Evolutionary conservation across 805 yeast species (phyloP), one percentile per base, ranked within the genome.

Genomic region (Barnettozyma vustinii): DNA sequence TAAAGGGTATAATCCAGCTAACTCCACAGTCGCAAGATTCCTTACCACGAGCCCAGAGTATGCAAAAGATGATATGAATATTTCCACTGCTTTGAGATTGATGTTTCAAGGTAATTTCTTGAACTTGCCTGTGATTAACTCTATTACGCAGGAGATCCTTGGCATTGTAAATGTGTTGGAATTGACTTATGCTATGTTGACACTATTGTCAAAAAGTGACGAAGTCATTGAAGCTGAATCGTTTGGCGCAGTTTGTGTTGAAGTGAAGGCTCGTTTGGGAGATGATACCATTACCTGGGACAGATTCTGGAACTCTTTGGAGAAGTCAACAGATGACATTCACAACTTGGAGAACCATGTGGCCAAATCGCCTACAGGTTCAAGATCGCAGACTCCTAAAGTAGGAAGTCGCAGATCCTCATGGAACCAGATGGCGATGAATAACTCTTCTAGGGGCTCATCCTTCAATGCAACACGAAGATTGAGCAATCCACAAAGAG

Each of bases 31-130:
- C 23, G 71, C 71, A 2, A 58, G 76, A 40, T 71, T 73, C 1
- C 67, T 74, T 66, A 74, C 78, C 0, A 67, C 75, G 3, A 70
- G 69, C 45, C 79, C 79, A 0, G 72, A 72, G 45, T 73, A 69
- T 64, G 78, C 77, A 1, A 65, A 60, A 25, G 68, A 64, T 30
- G 51, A 60, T 12, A 56, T 69, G 52, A 69, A 67, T 2, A 69
- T 74, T n/a, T 70, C 72, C 47, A 65, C 68, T 5, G 78, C 77
- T 7, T 55, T 74, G 47, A 62, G 76, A 51, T 54, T 72, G 48
- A 74, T 74, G 79, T 74, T 69, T 51, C 73, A 70, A 44, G 79
- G 78, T 0, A 71, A 72, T 49, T 74, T 69, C 47, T 52, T 74
- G 44, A 74, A 72, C 48, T 54, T 74, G 44, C 79, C 79, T 0